Percentiles rank a stretch among this genome's conserved stretches.
phyloP scores from a whole-genome alignment of 306 rosid species.

The Hippophae rhamnoides region DNA sequence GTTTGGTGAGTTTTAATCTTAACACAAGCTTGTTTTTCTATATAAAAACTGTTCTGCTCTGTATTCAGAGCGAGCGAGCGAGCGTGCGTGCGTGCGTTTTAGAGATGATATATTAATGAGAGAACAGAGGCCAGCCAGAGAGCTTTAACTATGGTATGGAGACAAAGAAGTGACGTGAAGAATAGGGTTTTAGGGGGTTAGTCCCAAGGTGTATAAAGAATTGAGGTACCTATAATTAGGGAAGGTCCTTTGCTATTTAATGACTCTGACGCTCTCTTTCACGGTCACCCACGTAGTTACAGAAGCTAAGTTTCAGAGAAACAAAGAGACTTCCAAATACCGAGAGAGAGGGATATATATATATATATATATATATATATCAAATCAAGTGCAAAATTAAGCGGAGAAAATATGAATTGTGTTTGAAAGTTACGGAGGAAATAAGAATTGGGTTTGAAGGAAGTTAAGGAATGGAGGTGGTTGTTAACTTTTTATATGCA shows the following conservation, averaged over 20 bases:
- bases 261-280: constrained; percentile 14
- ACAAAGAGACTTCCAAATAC: constrained; percentile 19
- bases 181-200: background rate
- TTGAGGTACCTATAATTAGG: background rate
- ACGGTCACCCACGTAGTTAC: too few relatives aligned
- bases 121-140: too few relatives aligned
- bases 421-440: too few relatives aligned
- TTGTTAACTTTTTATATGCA: too few relatives aligned
- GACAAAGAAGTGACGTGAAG: constrained; percentile 3
- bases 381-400: too few relatives aligned
- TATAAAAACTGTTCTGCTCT: background rate
- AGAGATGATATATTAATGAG: background rate
- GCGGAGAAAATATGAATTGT: too few relatives aligned
- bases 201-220: background rate
- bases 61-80: background rate
- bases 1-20: background rate
- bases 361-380: too few relatives aligned
- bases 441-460: too few relatives aligned
- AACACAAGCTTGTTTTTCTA: background rate
- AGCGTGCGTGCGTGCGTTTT: background rate
- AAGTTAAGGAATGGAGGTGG: too few relatives aligned
- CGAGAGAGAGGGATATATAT: constrained; percentile 25
- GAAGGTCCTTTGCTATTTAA: constrained; percentile 16
- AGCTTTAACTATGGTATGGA: background rate
- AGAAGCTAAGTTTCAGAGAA: too few relatives aligned